phyloP scores from a whole-genome alignment of 768 basidiomycete genomes.

The Calvatia gigantea region DNA sequence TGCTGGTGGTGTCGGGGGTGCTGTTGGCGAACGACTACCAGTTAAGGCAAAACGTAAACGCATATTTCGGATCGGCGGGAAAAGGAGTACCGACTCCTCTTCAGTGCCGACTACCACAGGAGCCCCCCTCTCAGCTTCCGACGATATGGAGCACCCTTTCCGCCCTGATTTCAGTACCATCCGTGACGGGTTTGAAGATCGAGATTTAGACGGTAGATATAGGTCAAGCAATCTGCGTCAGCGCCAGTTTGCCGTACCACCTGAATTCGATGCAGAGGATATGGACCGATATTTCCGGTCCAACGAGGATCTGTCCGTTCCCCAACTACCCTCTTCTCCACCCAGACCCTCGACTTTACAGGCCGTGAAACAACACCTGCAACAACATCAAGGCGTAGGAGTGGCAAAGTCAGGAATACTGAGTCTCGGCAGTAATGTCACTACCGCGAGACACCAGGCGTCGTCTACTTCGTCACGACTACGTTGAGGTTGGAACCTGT shows the following conservation, averaged over 20 bases:
- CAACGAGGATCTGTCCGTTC: conserved; percentile 16
- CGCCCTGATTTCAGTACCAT: too few relatives aligned
- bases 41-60: conserved; percentile 78
- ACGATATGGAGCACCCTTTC: too few relatives aligned
- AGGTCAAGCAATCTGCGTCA: conserved; percentile 17
- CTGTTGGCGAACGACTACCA: conserved; percentile 42
- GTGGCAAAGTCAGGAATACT: background rate
- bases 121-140: conserved; percentile 6
- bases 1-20: conserved; percentile 25
- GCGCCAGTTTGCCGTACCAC: conserved; percentile 25
- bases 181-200: too few relatives aligned
- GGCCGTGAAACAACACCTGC: background rate
- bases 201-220: too few relatives aligned
- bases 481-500: background rate
- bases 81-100: conserved; percentile 18
- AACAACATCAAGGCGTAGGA: background rate
- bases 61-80: conserved; percentile 56
- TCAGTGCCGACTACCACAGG: conserved; percentile 14
- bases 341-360: background rate
- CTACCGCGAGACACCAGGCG: background rate
- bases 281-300: conserved; percentile 72
- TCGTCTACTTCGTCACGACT: background rate
- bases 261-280: conserved; percentile 62
- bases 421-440: background rate
- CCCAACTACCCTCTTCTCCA: background rate